phyloP scores from a whole-genome alignment of 2,329 filamentous ascomycete genomes.

The Furcasterigmium furcatum region DNA sequence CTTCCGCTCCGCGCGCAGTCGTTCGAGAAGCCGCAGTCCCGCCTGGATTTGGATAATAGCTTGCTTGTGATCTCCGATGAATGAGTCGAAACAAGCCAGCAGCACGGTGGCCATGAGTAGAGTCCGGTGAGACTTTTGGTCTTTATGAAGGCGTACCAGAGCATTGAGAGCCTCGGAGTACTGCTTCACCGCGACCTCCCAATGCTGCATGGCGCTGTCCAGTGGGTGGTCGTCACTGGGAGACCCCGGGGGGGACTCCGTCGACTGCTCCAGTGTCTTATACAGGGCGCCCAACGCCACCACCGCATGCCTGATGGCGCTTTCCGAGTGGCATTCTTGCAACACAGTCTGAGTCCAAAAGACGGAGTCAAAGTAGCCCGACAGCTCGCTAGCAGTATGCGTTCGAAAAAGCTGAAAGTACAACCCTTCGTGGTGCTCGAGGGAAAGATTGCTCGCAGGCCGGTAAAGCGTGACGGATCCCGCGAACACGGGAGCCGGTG shows the following conservation, averaged over 20 bases:
- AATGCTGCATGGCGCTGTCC: constrained; percentile 46
- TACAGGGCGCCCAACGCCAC: constrained; percentile 65
- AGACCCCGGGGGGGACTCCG: constrained; percentile 46
- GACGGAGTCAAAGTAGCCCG: constrained; percentile 63
- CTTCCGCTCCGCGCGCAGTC: constrained; percentile 43
- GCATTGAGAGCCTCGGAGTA: constrained; percentile 55
- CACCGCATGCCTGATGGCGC: constrained; percentile 61
- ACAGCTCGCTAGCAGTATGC: constrained; percentile 60
- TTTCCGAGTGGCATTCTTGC: constrained; percentile 59
- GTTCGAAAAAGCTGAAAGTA: constrained; percentile 62
- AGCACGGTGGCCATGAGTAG: constrained; percentile 63
- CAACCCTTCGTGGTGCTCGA: constrained; percentile 48
- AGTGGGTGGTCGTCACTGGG: constrained; percentile 29
- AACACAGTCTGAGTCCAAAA: constrained; percentile 65
- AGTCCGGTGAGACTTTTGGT: constrained; percentile 44
- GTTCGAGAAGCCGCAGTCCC: constrained; percentile 52
- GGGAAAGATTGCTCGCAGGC: constrained; percentile 40
- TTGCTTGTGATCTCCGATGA: constrained; percentile 60
- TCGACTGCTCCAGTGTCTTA: constrained; percentile 60
- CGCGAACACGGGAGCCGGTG: constrained; percentile 18
- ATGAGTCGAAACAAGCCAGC: constrained; percentile 66
- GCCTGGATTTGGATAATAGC: constrained; percentile 60
- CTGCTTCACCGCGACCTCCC: constrained; percentile 57
- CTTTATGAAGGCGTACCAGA: constrained; percentile 40
- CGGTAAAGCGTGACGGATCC: constrained; percentile 32